These are phyloP conservation scores for Apodospora peruviana DNA, from an alignment of 495 filamentous ascomycete species.

Conservation along the genomic window DNA sequence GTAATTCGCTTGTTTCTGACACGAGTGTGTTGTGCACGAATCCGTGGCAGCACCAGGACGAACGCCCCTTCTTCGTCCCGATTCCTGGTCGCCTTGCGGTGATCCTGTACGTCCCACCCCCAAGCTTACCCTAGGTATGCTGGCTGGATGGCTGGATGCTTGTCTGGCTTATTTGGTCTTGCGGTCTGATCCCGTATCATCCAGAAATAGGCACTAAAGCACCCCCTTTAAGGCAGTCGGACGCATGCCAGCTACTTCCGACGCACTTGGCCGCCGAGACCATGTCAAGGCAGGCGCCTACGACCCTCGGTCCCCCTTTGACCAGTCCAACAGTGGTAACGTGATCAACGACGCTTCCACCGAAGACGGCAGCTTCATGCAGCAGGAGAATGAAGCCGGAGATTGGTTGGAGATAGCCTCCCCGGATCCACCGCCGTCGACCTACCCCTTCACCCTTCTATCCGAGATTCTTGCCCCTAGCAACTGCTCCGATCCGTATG, in stretches of 20 bases:
- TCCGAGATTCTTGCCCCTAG: neutral
- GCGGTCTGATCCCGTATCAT: neutral
- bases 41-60: neutral
- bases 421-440: neutral
- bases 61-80: neutral
- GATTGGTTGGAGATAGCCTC: neutral
- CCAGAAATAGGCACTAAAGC: neutral
- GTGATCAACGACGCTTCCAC: neutral
- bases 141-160: neutral
- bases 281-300: neutral
- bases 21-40: neutral
- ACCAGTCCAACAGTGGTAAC: neutral
- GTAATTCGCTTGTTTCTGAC: neutral
- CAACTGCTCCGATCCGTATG: neutral
- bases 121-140: neutral
- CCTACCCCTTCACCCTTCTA: neutral
- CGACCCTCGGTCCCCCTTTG: neutral
- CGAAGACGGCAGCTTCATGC: neutral
- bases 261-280: neutral
- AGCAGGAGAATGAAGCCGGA: neutral
- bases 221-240: neutral
- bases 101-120: too few species aligned
- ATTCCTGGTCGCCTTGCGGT: too few species aligned
- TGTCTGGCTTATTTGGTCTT: neutral
- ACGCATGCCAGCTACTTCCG: neutral